Conservation (phyloP, 495 filamentous ascomycete genomes). For the Penicillium coffeae region DNA sequence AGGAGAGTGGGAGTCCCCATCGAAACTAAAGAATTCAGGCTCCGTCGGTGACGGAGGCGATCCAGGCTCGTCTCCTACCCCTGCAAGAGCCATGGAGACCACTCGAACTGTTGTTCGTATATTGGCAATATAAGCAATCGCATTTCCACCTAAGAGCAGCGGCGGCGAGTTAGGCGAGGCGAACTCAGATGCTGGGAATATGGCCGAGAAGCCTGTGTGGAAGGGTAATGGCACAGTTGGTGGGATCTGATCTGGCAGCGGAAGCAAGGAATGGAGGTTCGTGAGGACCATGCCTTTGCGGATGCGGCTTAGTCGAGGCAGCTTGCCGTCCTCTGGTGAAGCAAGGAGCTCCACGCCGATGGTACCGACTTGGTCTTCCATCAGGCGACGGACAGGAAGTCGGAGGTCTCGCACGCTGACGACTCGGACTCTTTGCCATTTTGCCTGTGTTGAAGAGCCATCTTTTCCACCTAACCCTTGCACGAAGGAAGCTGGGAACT, state of each 20-base stretch:
- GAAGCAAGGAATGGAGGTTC: conserved; percentile 43
- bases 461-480: conserved; percentile 28
- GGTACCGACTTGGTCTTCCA: conserved; percentile 83
- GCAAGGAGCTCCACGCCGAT: conserved; percentile 68
- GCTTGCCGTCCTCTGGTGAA: conserved; percentile 17
- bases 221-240: conserved; percentile 34
- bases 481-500: conserved; percentile 32
- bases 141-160: conserved; percentile 55
- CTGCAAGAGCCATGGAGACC: conserved; percentile 45
- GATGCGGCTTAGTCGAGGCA: conserved; percentile 44
- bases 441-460: conserved; percentile 22
- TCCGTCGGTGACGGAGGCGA: conserved; percentile 31
- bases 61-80: conserved; percentile 23
- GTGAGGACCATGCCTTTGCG: conserved; percentile 83
- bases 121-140: conserved; percentile 81
- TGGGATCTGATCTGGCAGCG: conserved; percentile 30
- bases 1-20: conserved; percentile 50
- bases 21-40: conserved; percentile 64
- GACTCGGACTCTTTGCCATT: conserved; percentile 75
- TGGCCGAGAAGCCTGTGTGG: conserved; percentile 45
- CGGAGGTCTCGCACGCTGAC: conserved; percentile 85
- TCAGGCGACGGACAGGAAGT: conserved; percentile 72
- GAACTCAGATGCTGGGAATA: conserved; percentile 41
- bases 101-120: conserved; percentile 78
- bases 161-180: conserved; percentile 36